phyloP scores from a whole-genome alignment of 1,284 basidiomycete genomes.

The Uromyces viciae-fabae region DNA sequence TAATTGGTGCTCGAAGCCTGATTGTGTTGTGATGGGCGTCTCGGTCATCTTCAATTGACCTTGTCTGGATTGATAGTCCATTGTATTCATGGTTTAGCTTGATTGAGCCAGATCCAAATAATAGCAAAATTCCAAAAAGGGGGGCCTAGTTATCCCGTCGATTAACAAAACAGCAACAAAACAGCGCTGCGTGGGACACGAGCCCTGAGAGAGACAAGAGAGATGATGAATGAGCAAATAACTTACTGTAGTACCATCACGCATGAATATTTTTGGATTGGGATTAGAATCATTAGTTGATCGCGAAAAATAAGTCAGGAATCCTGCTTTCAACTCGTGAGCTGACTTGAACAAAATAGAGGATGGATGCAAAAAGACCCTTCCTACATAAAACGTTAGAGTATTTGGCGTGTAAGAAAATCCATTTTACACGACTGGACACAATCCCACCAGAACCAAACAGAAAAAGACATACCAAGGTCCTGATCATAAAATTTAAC shows the following conservation, averaged over 20 bases:
- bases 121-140: slow-evolving; percentile 60
- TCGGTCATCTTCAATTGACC: slow-evolving; percentile 11
- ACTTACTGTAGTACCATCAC: slow-evolving; percentile 79
- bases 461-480: slow-evolving; percentile 46
- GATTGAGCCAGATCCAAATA: slow-evolving; percentile 42
- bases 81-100: slow-evolving; percentile 20
- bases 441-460: not conserved
- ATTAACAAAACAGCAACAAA: slow-evolving; percentile 59
- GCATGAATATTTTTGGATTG: slow-evolving; percentile 70
- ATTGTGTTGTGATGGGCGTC: slow-evolving; percentile 59
- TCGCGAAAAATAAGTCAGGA: slow-evolving; percentile 77
- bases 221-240: not conserved
- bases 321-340: slow-evolving; percentile 70
- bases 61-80: slow-evolving; percentile 40
- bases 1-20: slow-evolving; percentile 73
- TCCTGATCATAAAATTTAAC: slow-evolving; percentile 70
- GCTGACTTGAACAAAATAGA: slow-evolving; percentile 71
- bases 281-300: slow-evolving; percentile 61
- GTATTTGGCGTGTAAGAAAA: not conserved
- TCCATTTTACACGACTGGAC: not conserved
- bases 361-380: slow-evolving; percentile 80
- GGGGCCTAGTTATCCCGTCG: slow-evolving; percentile 63
- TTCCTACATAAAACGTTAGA: slow-evolving; percentile 50
- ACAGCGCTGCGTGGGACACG: not conserved
- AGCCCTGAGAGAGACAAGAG: not conserved